Evolutionary conservation across 352 stramenopile species (phyloP).

Genomic region (Phytophthora pistaciae): DNA sequence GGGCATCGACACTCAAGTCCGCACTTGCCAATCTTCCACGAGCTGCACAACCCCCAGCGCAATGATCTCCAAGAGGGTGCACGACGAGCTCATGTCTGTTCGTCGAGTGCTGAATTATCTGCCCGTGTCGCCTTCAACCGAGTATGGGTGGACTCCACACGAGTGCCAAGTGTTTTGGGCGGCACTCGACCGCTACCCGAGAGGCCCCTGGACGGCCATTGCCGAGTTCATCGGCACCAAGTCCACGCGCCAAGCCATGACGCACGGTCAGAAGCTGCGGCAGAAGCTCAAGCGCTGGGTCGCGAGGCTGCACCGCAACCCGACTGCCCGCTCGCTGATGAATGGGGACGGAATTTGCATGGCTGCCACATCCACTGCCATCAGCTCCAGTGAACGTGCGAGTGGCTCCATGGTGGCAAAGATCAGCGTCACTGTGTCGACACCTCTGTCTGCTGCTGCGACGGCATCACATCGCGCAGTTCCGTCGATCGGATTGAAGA

Average conservation of each 20-base stretch:
- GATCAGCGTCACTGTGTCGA: constrained; percentile 1
- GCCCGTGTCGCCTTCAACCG: constrained; percentile 26
- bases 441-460: background rate
- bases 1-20: background rate
- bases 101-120: constrained; percentile 29
- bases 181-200: constrained; percentile 46
- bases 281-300: constrained; percentile 57
- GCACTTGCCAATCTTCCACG: constrained; percentile 25
- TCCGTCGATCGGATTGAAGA: background rate
- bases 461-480: background rate
- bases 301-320: constrained; percentile 31
- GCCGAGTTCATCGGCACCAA: constrained; percentile 57
- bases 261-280: constrained; percentile 54
- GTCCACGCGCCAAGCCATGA: constrained; percentile 60
- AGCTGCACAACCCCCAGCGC: background rate
- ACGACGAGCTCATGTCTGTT: constrained; percentile 35
- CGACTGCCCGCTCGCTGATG: constrained; percentile 21
- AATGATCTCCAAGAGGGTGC: constrained; percentile 40
- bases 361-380: background rate
- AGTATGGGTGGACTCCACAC: constrained; percentile 40
- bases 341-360: constrained; percentile 4
- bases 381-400: background rate
- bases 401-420: background rate
- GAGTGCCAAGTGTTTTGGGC: constrained; percentile 47
- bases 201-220: constrained; percentile 54